phyloP scores from a whole-genome alignment of 2,329 filamentous ascomycete genomes.

The Aspergillus terreus region DNA sequence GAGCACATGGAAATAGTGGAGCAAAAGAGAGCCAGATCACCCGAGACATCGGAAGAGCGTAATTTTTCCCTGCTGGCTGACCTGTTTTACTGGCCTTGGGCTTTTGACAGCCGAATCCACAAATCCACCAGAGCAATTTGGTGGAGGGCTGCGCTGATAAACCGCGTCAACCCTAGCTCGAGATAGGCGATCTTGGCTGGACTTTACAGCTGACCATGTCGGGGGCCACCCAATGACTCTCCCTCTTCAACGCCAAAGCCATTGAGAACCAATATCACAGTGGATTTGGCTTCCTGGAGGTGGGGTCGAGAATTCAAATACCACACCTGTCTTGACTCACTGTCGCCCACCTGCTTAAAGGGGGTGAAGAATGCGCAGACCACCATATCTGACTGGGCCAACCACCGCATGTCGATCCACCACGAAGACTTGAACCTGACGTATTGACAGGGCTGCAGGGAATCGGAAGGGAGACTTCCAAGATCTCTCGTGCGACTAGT shows the following conservation, averaged over 20 bases:
- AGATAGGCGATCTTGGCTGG: background rate
- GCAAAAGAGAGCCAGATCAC: no score
- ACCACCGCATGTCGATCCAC: background rate
- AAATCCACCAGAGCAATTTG: background rate
- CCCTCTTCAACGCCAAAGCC: background rate
- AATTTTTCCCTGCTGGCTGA: background rate
- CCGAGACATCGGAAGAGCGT: no score
- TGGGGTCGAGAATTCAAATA: background rate
- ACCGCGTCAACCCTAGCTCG: background rate
- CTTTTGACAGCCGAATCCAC: background rate
- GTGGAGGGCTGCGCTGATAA: background rate
- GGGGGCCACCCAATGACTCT: background rate
- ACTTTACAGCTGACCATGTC: background rate
- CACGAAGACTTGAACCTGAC: background rate
- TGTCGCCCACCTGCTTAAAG: background rate
- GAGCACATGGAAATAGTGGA: no score
- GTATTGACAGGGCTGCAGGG: conserved; percentile 11
- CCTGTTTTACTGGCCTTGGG: background rate
- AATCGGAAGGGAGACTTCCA: conserved; percentile 1
- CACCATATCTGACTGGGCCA: background rate
- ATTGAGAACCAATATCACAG: background rate
- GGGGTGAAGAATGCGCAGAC: background rate
- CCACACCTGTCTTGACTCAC: background rate
- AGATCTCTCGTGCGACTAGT: background rate
- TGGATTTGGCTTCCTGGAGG: background rate